Conservation (phyloP, 2,329 filamentous ascomycete genomes). For the Fusarium nurragi region DNA sequence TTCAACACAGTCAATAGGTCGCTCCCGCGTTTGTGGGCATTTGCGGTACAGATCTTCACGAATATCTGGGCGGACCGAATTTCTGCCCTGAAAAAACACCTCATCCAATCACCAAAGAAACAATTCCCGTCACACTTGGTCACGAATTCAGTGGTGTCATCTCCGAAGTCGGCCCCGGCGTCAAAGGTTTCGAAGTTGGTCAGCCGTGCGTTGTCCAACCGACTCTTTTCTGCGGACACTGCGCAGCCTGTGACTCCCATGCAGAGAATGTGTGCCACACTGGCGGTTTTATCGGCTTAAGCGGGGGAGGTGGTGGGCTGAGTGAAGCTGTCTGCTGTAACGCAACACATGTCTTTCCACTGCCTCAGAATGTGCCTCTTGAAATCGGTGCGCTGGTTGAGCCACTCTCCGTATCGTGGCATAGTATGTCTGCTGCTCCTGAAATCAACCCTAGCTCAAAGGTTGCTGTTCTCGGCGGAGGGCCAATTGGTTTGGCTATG, state of each 20-base stretch:
- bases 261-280: conserved; percentile 67
- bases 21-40: conserved; percentile 58
- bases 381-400: conserved; percentile 65
- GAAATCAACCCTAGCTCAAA: conserved; percentile 54
- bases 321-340: conserved; percentile 64
- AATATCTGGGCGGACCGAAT: conserved; percentile 48
- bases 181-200: conserved; percentile 59
- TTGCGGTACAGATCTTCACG: conserved; percentile 54
- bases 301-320: conserved; percentile 63
- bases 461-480: conserved; percentile 60
- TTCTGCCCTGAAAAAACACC: conserved; percentile 59
- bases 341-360: conserved; percentile 56
- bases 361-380: conserved; percentile 60
- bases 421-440: conserved; percentile 56
- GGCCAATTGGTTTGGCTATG: conserved; percentile 60
- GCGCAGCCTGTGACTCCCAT: conserved; percentile 62
- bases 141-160: conserved; percentile 73
- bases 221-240: conserved; percentile 65
- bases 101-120: conserved; percentile 66
- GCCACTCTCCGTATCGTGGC: conserved; percentile 59
- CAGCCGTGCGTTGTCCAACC: conserved; percentile 69
- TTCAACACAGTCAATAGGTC: conserved; percentile 20
- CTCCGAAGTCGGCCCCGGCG: conserved; percentile 63
- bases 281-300: conserved; percentile 47
- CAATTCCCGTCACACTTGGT: conserved; percentile 68